Evolutionary conservation across 2,329 filamentous ascomycete species (phyloP).

Genomic region (Blumeriella jaapii): DNA sequence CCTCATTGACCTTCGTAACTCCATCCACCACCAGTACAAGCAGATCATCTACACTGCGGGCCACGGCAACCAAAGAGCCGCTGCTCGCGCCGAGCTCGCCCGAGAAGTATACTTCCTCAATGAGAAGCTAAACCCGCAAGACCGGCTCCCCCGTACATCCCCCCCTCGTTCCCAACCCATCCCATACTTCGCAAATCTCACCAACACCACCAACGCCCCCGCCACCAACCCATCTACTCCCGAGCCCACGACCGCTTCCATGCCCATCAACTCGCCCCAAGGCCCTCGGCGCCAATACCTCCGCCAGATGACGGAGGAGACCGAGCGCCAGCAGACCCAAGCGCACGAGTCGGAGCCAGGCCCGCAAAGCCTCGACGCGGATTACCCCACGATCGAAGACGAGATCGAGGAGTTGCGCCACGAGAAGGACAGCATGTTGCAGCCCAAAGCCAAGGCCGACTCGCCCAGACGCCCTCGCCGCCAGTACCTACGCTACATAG

Average conservation of each 20-base stretch:
- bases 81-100: background rate
- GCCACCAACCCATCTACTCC: background rate
- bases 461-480: background rate
- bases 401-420: no score
- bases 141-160: background rate
- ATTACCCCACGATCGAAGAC: no score
- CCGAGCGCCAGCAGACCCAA: background rate
- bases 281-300: background rate
- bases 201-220: background rate
- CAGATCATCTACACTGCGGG: background rate
- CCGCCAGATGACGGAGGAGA: no score
- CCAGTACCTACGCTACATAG: constrained; percentile 6
- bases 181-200: background rate
- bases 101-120: constrained; percentile 8
- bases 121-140: background rate
- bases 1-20: background rate
- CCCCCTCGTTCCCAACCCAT: background rate
- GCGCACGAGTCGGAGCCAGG: no score
- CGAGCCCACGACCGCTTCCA: background rate
- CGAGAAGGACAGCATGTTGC: no score
- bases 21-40: background rate
- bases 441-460: background rate
- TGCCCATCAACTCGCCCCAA: no score
- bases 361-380: no score
- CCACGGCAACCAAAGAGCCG: background rate